A percentile compares a stretch with the other conserved stretches of the same genome.
Conservation (phyloP, 768 basidiomycete genomes). For the Kwoniella shandongensis region DNA sequence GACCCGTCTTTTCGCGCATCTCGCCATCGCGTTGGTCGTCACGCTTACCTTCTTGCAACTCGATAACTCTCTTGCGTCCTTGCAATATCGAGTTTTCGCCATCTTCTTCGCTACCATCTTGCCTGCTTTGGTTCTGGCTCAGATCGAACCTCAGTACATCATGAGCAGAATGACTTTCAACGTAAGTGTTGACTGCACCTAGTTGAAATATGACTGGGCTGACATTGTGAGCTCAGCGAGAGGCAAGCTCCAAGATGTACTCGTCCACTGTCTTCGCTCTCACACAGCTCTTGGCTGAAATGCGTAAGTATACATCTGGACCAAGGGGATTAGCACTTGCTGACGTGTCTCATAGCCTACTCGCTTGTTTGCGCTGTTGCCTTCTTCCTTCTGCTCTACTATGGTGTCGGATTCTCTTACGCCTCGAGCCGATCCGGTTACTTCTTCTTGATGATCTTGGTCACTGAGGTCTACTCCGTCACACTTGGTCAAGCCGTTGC, state of each 20-base stretch:
- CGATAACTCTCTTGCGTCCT: conserved; percentile 57
- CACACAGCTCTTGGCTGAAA: conserved; percentile 75
- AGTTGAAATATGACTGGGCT: too few species aligned
- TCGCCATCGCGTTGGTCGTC: conserved; percentile 58
- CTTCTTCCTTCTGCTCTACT: conserved; percentile 65
- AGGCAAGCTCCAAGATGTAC: conserved; percentile 81
- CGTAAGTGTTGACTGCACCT: conserved; percentile 16
- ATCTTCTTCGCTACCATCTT: conserved; percentile 61
- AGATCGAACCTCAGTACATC: conserved; percentile 81
- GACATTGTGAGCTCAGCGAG: conserved; percentile 49
- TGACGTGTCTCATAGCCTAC: conserved; percentile 16
- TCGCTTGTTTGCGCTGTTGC: conserved; percentile 64
- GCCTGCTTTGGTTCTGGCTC: conserved; percentile 76
- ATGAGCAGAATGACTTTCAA: conserved; percentile 60
- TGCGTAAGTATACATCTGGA: conserved; percentile 53
- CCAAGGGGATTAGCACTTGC: conserved; percentile 58
- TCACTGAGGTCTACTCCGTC: conserved; percentile 72
- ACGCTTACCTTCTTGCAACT: conserved; percentile 75
- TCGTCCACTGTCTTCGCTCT: conserved; percentile 81
- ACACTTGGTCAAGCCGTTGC: conserved; percentile 67
- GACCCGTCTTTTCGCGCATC: conserved; percentile 74
- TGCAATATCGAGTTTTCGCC: conserved; percentile 77
- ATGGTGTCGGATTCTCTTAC: conserved; percentile 51
- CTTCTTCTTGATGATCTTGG: conserved; percentile 57
- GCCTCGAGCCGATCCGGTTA: conserved; percentile 49